Percentiles rank a stretch among this genome's conserved stretches.
Conservation (phyloP, 352 stramenopile genomes). For the Globisporangium ultimum region DNA sequence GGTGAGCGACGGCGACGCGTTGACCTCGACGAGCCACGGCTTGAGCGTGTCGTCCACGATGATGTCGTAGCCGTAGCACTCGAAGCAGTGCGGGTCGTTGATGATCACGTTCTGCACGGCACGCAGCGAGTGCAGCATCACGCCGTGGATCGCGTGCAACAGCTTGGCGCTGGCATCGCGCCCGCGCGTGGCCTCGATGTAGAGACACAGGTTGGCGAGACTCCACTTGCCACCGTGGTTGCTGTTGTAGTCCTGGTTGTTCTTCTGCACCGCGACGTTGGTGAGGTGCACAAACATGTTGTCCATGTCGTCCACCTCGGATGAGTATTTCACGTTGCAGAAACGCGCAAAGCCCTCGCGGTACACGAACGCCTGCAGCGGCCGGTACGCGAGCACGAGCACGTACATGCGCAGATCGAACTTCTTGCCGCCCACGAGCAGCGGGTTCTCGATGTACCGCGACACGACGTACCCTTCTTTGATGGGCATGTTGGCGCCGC, state of each 20-base stretch:
- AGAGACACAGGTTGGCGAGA: constrained; percentile 83
- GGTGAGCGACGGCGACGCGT: constrained; percentile 68
- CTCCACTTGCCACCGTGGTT: constrained; percentile 91
- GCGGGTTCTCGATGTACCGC: constrained; percentile 88
- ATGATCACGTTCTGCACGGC: constrained; percentile 93
- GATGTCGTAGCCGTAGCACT: constrained; percentile 95
- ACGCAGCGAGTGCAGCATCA: constrained; percentile 85
- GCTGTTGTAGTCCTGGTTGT: constrained; percentile 90
- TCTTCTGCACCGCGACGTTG: constrained; percentile 89
- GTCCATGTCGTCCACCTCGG: constrained; percentile 81
- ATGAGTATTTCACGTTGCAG: constrained; percentile 89
- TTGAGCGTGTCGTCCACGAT: constrained; percentile 91
- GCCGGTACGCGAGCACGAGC: constrained; percentile 89
- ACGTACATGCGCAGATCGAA: constrained; percentile 93
- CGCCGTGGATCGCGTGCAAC: constrained; percentile 56
- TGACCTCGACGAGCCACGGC: constrained; percentile 92
- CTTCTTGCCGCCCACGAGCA: constrained; percentile 92
- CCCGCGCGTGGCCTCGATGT: constrained; percentile 71
- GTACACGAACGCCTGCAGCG: constrained; percentile 79
- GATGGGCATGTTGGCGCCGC: constrained; percentile 57
- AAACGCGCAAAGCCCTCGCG: constrained; percentile 91
- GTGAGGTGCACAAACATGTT: constrained; percentile 90
- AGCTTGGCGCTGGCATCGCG: constrained; percentile 54
- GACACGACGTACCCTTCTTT: constrained; percentile 89
- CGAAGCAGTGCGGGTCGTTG: constrained; percentile 93